Conservation (phyloP, 805 yeast genomes). For the Ogataea paraovalis region DNA sequence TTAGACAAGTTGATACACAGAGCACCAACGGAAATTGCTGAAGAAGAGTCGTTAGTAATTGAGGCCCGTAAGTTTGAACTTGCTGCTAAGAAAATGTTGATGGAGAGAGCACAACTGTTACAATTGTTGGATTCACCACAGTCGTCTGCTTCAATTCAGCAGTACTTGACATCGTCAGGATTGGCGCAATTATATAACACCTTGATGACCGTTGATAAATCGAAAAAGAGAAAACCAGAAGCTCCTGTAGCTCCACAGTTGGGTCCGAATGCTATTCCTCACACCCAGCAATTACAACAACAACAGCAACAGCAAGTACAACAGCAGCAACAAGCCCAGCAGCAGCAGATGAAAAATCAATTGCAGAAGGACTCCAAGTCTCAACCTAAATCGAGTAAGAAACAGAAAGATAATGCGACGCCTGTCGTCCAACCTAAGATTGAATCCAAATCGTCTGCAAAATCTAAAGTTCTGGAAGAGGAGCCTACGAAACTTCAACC, state of each 20-base stretch:
- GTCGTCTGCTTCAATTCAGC: constrained; percentile 67
- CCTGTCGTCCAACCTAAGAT: neutral
- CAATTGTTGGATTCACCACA: constrained; percentile 86
- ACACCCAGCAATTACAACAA: constrained; percentile 29
- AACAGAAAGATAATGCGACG: neutral
- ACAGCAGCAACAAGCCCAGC: constrained; percentile 11
- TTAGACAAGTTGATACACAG: constrained; percentile 71
- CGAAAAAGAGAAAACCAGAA: constrained; percentile 49
- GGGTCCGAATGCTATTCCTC: constrained; percentile 54
- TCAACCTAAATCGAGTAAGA: neutral
- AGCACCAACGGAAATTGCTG: constrained; percentile 95
- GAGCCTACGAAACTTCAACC: constrained; percentile 6
- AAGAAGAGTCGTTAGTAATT: constrained; percentile 89
- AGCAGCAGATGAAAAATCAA: constrained; percentile 18
- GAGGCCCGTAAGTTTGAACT: constrained; percentile 92
- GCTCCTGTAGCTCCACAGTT: constrained; percentile 56
- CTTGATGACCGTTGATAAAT: constrained; percentile 65
- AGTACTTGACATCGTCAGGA: constrained; percentile 82
- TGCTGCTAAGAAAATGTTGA: constrained; percentile 82
- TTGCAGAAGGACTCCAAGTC: constrained; percentile 8
- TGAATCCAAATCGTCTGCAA: constrained; percentile 1
- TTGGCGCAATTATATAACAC: constrained; percentile 80
- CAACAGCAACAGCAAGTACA: constrained; percentile 12
- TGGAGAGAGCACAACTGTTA: constrained; percentile 75
- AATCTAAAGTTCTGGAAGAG: neutral